These are phyloP conservation scores for Salix exigua DNA, from an alignment of 345 rosid species.

Conservation along the genomic window DNA sequence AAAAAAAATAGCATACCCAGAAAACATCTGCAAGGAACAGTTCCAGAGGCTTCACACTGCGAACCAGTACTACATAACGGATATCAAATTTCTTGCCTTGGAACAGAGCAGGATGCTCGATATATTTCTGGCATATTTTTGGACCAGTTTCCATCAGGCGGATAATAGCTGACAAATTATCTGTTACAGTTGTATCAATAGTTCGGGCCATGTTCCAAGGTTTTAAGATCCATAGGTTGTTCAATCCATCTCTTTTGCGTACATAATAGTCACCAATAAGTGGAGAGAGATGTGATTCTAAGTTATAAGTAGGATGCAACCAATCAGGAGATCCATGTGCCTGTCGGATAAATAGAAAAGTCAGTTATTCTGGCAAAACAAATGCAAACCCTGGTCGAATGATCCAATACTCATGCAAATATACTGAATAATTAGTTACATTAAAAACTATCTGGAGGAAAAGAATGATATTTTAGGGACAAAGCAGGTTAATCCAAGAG, in stretches of 20 bases:
- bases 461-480: background rate
- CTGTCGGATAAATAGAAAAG: conserved; percentile 35
- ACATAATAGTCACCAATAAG: conserved; percentile 72
- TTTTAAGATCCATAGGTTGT: conserved; percentile 91
- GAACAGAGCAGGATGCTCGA: conserved; percentile 87
- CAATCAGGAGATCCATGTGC: conserved; percentile 79
- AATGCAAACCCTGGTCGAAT: background rate
- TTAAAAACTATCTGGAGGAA: background rate
- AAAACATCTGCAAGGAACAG: conserved; percentile 71
- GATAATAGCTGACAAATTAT: conserved; percentile 68
- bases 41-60: conserved; percentile 74
- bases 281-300: conserved; percentile 70
- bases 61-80: conserved; percentile 70
- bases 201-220: conserved; percentile 99
- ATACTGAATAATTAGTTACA: background rate
- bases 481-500: background rate
- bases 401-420: background rate
- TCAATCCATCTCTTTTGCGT: conserved; percentile 52
- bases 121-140: conserved; percentile 95
- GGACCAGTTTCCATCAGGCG: conserved; percentile 99
- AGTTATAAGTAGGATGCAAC: conserved; percentile 88
- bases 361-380: conserved; percentile 1
- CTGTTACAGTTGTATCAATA: conserved; percentile 83
- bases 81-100: conserved; percentile 78
- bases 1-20: conserved; percentile 55